These are phyloP conservation scores for Tylopilus vinaceipallidus DNA, from an alignment of 768 basidiomycete species.

Conservation along the genomic window DNA sequence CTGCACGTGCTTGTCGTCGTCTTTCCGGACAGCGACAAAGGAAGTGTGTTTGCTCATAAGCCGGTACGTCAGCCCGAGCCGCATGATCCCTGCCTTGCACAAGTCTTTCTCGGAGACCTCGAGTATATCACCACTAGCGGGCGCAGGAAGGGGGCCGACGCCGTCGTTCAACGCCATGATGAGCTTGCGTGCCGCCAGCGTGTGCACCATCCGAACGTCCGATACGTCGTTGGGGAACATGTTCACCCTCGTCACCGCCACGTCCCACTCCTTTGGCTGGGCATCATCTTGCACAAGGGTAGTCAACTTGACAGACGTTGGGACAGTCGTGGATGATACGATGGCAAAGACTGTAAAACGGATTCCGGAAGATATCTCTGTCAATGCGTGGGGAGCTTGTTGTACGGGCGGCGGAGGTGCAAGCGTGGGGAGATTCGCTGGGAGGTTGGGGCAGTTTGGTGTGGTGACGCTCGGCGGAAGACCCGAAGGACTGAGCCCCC, in stretches of 20 bases:
- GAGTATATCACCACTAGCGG: constrained; percentile 24
- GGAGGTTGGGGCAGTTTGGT: constrained; percentile 21
- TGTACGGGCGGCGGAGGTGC: constrained; percentile 34
- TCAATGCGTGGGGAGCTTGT: constrained; percentile 34
- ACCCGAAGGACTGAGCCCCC: constrained; percentile 34
- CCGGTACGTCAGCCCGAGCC: constrained; percentile 50
- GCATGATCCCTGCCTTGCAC: constrained; percentile 45
- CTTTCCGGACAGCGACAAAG: constrained; percentile 51
- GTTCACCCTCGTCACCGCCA: constrained; percentile 26
- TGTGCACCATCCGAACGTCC: constrained; percentile 43
- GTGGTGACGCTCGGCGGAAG: constrained; percentile 1
- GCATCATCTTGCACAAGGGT: constrained; percentile 29
- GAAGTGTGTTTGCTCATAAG: constrained; percentile 53
- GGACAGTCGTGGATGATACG: constrained; percentile 20
- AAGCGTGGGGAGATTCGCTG: constrained; percentile 22
- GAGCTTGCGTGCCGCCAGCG: constrained; percentile 51
- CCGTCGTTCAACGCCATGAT: constrained; percentile 50
- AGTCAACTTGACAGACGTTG: constrained; percentile 26
- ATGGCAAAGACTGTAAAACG: constrained; percentile 38
- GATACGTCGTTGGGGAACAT: constrained; percentile 21
- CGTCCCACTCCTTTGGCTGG: constrained; percentile 12
- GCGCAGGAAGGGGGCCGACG: constrained; percentile 32
- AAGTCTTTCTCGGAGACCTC: constrained; percentile 34
- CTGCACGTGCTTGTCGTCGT: constrained; percentile 21
- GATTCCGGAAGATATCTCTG: constrained; percentile 32